Percentiles rank a stretch among this genome's conserved stretches.
phyloP scores from a whole-genome alignment of 2,329 filamentous ascomycete genomes.

The Pseudogymnoascus sp. region DNA sequence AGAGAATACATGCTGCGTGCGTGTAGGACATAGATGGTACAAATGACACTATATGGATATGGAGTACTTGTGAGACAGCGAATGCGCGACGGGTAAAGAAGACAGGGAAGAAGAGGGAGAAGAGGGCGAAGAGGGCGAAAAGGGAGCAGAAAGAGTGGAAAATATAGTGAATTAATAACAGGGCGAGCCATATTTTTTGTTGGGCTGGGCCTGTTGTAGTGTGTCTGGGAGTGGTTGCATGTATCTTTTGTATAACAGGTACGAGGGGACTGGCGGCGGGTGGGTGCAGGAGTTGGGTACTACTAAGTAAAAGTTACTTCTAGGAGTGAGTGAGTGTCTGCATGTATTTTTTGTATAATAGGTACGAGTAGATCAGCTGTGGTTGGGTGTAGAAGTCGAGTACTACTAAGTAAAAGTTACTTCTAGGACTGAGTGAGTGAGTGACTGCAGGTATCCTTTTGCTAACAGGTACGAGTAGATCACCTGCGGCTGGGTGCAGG shows the following conservation, averaged over 20 bases:
- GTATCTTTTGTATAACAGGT: not conserved
- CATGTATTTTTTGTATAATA: not conserved
- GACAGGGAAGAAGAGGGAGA: not conserved
- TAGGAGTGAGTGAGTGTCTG: too few relatives aligned
- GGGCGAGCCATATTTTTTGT: not conserved
- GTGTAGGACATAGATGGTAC: not conserved
- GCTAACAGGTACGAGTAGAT: not conserved
- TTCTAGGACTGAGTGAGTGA: not conserved
- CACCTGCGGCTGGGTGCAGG: not conserved
- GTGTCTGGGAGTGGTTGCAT: too few relatives aligned
- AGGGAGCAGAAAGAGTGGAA: too few relatives aligned
- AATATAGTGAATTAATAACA: not conserved
- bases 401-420: not conserved
- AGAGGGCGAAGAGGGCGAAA: not conserved
- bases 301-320: not conserved
- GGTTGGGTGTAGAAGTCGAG: not conserved
- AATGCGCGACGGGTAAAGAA: not conserved
- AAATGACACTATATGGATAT: not conserved
- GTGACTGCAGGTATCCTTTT: not conserved
- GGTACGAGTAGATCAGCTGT: not conserved
- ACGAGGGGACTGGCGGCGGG: not conserved
- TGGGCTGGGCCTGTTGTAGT: not conserved
- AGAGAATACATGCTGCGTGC: not conserved
- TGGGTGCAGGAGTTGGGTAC: not conserved
- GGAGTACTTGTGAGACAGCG: not conserved